Base-by-base conservation (phyloP, 331 rosid species). In the Quercus lobata region DNA sequence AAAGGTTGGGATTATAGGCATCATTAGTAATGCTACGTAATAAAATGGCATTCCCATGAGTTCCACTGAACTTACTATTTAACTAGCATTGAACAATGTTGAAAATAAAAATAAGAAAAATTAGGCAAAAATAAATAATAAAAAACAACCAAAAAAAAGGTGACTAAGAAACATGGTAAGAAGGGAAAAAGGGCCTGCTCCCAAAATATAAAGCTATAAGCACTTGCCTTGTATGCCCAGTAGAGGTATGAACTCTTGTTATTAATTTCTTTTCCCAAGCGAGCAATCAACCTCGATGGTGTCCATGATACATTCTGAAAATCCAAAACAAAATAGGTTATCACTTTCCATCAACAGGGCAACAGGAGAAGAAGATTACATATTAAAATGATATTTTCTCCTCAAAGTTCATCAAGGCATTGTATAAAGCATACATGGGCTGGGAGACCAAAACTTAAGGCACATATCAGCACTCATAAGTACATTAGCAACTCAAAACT, bases 191-290 rank as follows among this genome's bases (percentile, higher is more conserved):
- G 37, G 32, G 9, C 17, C 27, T 35, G 27, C 7, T 19, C 22
- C 53, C 72, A 68, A 32, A 68, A 18, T 35, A 68, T 68, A 18
- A n/a, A 68, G 53, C 8, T 8, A 68, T 41, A 34, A 55, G 19
- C 34, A 78, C 92, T 82, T 85, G 80, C 99, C 96, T 88, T 88
- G 75, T 91, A 89, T 4, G 99, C 96, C 99, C 99, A 96, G 81
- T 89, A 93, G 49, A 96, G 98, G 76, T 89, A 96, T 49, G 99
- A 96, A 79, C 87, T 86, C 80, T 84, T 87, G 70, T 95, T 86
- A 79, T 90, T 86, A 79, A 93, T 93, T 80, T 96, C 97, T 84
- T 90, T 91, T 73, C 98, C 99, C 92, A 96, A 76, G 49, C 96
- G 94, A 78, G 91, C 89, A 29, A 87, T 90, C 81, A 96, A 61